Conservation (phyloP, 2,329 filamentous ascomycete species). For the Sporothrix humicola region DNA sequence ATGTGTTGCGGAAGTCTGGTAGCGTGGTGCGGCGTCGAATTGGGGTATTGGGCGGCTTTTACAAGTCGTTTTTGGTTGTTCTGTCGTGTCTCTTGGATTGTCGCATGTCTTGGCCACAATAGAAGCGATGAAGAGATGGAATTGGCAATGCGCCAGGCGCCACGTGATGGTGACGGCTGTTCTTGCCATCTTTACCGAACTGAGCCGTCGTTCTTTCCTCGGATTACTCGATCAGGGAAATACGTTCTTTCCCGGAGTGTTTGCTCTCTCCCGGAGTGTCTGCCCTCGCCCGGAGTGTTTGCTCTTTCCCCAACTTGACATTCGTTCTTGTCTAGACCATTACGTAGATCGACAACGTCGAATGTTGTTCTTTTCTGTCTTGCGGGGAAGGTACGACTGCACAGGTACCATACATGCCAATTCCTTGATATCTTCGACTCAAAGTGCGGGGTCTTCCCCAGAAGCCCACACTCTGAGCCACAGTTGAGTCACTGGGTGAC, state of each 20-base stretch:
- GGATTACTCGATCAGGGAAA: too few relatives aligned
- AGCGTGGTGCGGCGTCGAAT: not conserved
- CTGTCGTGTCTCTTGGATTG: not conserved
- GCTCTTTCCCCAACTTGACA: too few relatives aligned
- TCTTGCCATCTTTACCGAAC: slow-evolving; percentile 1
- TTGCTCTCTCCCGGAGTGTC: too few relatives aligned
- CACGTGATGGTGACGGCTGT: not conserved
- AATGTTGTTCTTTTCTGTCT: too few relatives aligned
- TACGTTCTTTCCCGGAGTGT: too few relatives aligned
- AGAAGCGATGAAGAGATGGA: not conserved
- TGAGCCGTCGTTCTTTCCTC: slow-evolving; percentile 7
- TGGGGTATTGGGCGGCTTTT: slow-evolving; percentile 17
- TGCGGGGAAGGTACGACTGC: not conserved
- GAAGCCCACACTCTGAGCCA: not conserved
- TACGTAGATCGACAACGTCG: too few relatives aligned
- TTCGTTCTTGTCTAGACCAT: too few relatives aligned
- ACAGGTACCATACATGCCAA: too few relatives aligned
- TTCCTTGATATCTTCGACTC: not conserved
- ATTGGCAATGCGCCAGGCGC: not conserved
- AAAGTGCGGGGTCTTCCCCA: slow-evolving; percentile 15
- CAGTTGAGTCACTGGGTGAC: not conserved
- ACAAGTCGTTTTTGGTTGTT: not conserved
- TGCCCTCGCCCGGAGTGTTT: too few relatives aligned
- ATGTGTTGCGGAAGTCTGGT: not conserved
- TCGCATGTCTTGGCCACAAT: not conserved